Conservation (phyloP, 345 rosid genomes). For the Combretum micranthum region DNA sequence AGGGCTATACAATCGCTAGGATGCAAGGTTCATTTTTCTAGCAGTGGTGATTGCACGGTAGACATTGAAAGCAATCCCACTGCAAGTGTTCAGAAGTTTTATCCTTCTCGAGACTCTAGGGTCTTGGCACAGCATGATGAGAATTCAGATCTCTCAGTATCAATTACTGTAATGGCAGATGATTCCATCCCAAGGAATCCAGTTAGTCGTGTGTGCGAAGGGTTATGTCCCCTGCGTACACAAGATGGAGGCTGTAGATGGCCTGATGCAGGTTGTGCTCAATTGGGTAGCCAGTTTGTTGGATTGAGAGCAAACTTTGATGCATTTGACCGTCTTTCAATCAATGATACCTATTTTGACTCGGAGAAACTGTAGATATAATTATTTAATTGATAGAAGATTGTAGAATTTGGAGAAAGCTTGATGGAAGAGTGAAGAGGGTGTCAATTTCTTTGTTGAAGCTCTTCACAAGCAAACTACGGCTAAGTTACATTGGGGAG, state of each 20-base stretch:
- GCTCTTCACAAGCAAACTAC: too few relatives aligned
- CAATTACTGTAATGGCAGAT: slow-evolving; percentile 47
- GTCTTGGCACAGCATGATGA: slow-evolving; percentile 26
- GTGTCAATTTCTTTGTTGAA: too few relatives aligned
- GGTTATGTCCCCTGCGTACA: slow-evolving; percentile 58
- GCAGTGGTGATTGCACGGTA: slow-evolving; percentile 45
- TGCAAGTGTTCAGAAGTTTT: slow-evolving; percentile 25
- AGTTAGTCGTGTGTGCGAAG: slow-evolving; percentile 41
- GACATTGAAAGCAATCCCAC: slow-evolving; percentile 40
- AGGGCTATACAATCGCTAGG: slow-evolving; percentile 83
- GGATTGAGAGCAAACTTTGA: slow-evolving; percentile 85
- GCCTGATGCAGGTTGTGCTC: slow-evolving; percentile 94
- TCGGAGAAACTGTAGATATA: slow-evolving; percentile 21
- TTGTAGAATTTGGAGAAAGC: too few relatives aligned
- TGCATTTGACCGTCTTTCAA: slow-evolving; percentile 77
- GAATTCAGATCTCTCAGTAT: slow-evolving; percentile 56
- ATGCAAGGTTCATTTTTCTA: slow-evolving; percentile 71
- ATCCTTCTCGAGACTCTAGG: slow-evolving; percentile 24
- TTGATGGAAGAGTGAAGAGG: too few relatives aligned
- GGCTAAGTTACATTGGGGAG: too few relatives aligned
- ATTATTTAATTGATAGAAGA: too few relatives aligned
- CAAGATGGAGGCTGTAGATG: slow-evolving; percentile 75
- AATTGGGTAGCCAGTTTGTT: slow-evolving; percentile 62
- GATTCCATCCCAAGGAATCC: slow-evolving; percentile 32
- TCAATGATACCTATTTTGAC: slow-evolving; percentile 65